Base-by-base conservation (phyloP, 495 filamentous ascomycete species). In the Aspergillus kassunensis region DNA sequence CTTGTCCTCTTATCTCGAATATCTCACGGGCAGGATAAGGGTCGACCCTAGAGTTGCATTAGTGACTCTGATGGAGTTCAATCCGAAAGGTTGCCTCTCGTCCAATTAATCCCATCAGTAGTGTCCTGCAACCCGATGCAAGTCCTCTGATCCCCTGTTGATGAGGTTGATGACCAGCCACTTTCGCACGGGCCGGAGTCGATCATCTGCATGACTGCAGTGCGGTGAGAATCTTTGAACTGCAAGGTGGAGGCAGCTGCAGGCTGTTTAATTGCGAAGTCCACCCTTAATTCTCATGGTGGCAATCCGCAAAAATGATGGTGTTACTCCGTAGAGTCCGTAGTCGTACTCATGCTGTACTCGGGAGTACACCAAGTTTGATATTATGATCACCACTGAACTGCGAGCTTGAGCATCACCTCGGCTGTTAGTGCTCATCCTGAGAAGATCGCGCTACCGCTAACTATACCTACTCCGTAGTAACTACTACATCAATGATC, bases 201-300 rank as follows among this genome's bases (percentile, higher is more conserved):
- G 35, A 52, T 47, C 37, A 35, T 40, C 55, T 48, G 49, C 49
- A 44, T 53, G 44, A 46, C 50, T 54, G 40, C 52, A 45, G 51
- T 41, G 49, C 49, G 58, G 48, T 36, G 29, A 44, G 19, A 34
- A 27, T 19, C 43, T 34, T 34, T 34, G 11, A 34, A 10, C 34
- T 37, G n/a, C 1, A 15, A 6, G 34, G 34, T 16, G 36, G 36
- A 40, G 16, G 36, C 39, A 15, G 10, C 39, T 42, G 39, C 39
- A 42, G 25, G 21, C 2, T 42, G 20, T 42, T 27, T 39, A 25
- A 41, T 50, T 52, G 30, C 40, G 37, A 52, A 30, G 18, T 30
- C 29, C 25, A 6, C 12, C 18, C n/a, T n/a, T n/a, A n/a, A n/a
- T n/a, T n/a, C n/a, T n/a, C n/a, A n/a, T n/a, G n/a, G n/a, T n/a